Base-by-base conservation (phyloP, 2,329 filamentous ascomycete species). In the Amesomyces nigricolor region DNA sequence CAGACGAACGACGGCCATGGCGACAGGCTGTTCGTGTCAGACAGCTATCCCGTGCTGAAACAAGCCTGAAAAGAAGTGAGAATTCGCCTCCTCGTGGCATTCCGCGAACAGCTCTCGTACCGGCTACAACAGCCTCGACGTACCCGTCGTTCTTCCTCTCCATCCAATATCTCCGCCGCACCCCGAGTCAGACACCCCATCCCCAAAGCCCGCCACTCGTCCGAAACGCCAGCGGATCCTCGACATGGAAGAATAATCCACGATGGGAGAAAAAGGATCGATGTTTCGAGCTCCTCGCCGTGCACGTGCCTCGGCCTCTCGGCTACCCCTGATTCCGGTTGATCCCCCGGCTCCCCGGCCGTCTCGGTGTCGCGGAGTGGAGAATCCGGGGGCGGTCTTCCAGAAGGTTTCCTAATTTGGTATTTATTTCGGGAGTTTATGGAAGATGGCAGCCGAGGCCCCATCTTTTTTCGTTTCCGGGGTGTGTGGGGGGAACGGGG, bases 341-440 rank as follows among this genome's bases (percentile, higher is more conserved):
- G 8, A 13, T 11, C 19, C 19, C 17, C 30, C 5, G 39, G 29
- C 26, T 5, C 40, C 47, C n/a, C 38, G 16, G 29, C 47, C 40
- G 14, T 29, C 46, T 13, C 37, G 35, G 26, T 8, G 39, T 51
- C 30, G 16, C 46, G 35, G 46, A 26, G 49, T 40, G 50, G 50
- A 48, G 26, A 11, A 22, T 38, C 47, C 53, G 53, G 30, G 30
- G 56, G 60, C 56, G 39, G 14, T 26, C 16, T 60, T 61, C 61
- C 58, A 44, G 61, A 62, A 61, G 54, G 17, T 40, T 62, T 61
- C 59, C 56, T 47, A 56, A 61, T 43, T 7, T 5, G 51, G 56
- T 16, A 43, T 44, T 19, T 30, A 7, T 14, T 32, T 10, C 30
- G 43, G 51, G 35, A 32, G 37, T 30, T 16, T 26, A 35, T 38